Evolutionary conservation across 768 basidiomycete genomes (phyloP), one percentile per base, ranked within the genome.

Genomic region (Vararia minispora): DNA sequence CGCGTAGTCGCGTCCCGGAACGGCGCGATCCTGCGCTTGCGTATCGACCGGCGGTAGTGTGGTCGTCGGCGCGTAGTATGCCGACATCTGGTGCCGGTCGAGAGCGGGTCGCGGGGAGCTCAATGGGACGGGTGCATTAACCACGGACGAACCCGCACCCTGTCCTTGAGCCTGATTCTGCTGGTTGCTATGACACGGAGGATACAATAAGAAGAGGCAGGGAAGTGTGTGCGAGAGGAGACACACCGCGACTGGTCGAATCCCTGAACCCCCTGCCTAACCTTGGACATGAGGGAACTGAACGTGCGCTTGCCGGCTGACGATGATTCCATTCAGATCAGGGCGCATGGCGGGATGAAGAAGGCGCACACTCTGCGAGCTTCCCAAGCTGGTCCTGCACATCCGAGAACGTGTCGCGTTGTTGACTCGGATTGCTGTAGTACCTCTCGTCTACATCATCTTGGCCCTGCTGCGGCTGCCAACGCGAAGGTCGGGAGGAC

Each of bases 191-290:
- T n/a, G n/a, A n/a, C n/a, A n/a, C n/a, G n/a, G n/a, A n/a, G n/a
- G n/a, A n/a, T n/a, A n/a, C n/a, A n/a, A n/a, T n/a, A n/a, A n/a
- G n/a, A n/a, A n/a, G n/a, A n/a, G n/a, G n/a, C n/a, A n/a, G n/a
- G n/a, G n/a, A n/a, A n/a, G n/a, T n/a, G n/a, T n/a, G n/a, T n/a
- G n/a, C n/a, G n/a, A 14, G 11, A 9, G 34, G 18, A 3, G 16
- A 39, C 56, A 13, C 33, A 69, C 64, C 58, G 57, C 12, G 63
- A 61, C 50, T 76, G 73, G 27, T 88, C 85, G 44, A 75, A 76
- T 49, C 88, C 87, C 50, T 82, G 79, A 42, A 88, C 75, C 69
- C 88, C 89, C 5, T 83, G 76, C 52, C 76, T 87, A 33, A 87
- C 82, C 55, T 81, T 88, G 24, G 74, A 74, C 28, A 88, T 66